Evolutionary conservation across 2,329 filamentous ascomycete genomes (phyloP), one percentile per base, ranked within the genome.

Genomic region (Elsinoe perseae): DNA sequence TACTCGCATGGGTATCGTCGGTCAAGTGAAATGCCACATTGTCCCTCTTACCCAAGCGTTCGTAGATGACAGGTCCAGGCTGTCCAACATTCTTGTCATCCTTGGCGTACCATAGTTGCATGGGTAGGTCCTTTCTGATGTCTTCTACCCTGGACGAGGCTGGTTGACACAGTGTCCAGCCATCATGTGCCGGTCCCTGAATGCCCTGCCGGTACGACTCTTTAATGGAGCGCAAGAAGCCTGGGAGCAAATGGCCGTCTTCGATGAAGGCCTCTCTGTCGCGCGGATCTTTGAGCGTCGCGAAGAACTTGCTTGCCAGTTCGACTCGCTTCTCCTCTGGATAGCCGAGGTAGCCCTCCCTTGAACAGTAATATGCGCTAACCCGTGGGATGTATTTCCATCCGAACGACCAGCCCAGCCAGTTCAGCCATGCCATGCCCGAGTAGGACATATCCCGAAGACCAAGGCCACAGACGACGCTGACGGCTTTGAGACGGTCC

Each of bases 61-160:
- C 16, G 23, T 28, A 18, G 16, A 50, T 50, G 23, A 50, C 9
- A 7, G 2, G 12, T 7, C 44, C 44, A 2, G 27, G 23, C 10
- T 30, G 23, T 12, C 44, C 44, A 23, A 61, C 64, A 30, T 66
- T 64, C 16, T 61, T 56, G 56, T 71, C 69, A n/a, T 64, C 59
- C 2, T 52, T 58, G 0, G 67, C 68, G 61, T 70, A 69, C 68
- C 68, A 71, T 9, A 71, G 58, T 2, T 61, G 56, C 10, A 65
- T 54, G 8, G 52, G 52, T 32, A 62, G 60, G 10, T 61, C 64
- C 20, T 63, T 58, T 25, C 58, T 48, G 27, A 70, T 56, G 1
- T 68, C 62, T 16, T 61, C 57, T 20, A 70, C 59, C 40, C 66
- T 64, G 46, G 70, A 71, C 14, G 23, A 9, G 2, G 44, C 44